phyloP scores from a whole-genome alignment of 345 rosid species.

The Mallotus nudiflorus region DNA sequence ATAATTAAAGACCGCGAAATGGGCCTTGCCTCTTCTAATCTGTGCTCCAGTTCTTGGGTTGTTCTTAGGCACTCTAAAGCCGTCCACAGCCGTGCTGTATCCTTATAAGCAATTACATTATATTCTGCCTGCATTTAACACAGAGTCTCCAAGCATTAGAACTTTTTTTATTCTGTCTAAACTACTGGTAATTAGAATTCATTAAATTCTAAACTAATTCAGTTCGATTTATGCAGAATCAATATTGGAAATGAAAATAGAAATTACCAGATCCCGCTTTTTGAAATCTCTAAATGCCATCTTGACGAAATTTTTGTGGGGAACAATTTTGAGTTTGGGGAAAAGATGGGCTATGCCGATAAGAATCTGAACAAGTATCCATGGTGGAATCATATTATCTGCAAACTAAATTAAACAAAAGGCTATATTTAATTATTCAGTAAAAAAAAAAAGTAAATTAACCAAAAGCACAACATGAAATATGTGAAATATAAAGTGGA shows the following conservation, averaged over 20 bases:
- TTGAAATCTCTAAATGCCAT: constrained; percentile 65
- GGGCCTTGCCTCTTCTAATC: constrained; percentile 55
- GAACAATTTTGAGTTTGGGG: constrained; percentile 84
- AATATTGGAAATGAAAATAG: no score
- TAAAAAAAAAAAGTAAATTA: not conserved
- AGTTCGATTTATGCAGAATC: no score
- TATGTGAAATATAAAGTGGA: constrained; percentile 1
- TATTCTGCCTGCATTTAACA: constrained; percentile 56
- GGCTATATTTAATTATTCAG: no score
- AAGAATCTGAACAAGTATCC: constrained; percentile 51
- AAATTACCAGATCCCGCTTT: constrained; percentile 60
- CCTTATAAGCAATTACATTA: constrained; percentile 76
- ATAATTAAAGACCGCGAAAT: not conserved
- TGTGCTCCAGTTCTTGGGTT: constrained; percentile 67
- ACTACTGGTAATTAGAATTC: no score
- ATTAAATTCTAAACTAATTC: no score
- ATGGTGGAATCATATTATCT: constrained; percentile 80
- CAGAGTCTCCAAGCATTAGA: no score
- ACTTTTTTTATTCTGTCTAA: no score
- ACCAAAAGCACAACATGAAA: not conserved
- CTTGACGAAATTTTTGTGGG: constrained; percentile 81
- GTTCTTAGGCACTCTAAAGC: constrained; percentile 77
- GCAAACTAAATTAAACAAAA: constrained; percentile 54
- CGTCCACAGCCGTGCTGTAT: constrained; percentile 69
- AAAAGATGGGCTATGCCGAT: constrained; percentile 68